Base-by-base conservation (phyloP, 805 yeast species). In the Teunomyces lycoperdinae region DNA sequence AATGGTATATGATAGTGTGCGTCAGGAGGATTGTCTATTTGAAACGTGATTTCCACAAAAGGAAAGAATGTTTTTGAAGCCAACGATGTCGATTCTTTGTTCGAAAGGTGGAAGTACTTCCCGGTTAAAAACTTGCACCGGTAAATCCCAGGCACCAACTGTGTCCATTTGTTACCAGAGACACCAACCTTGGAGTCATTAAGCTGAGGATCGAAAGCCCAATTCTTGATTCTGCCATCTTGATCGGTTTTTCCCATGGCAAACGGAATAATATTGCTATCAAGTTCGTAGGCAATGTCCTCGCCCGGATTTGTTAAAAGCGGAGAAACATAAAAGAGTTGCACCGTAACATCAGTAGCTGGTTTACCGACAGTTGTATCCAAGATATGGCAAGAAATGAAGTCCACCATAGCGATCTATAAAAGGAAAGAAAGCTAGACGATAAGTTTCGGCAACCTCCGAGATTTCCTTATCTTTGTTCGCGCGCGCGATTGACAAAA, bases 1-100 rank as follows among this genome's bases (percentile, higher is more conserved):
- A 91, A 69, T 0, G 98, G 98, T 46, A 91, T 85, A 63, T 91
- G 98, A 66, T 89, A 91, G 63, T 91, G 98, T 33, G 79, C 71
- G 50, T 84, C 89, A 0, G 89, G 84, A 0, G 87, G 86, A 52
- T 75, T 73, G 5, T 76, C 76, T 3, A 91, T 80, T 28, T 77
- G 78, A 61, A 91, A 91, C 0, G 77, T 73, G 34, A 91, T 87
- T 50, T 91, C 97, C 7, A 90, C 89, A 60, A 79, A 85, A 0
- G 97, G 97, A 73, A 90, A 91, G 62, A 90, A 90, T 1, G 90
- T 84, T 48, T 74, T 67, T 48, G 67, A 65, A 3, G 56, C 53
- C 36, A 52, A 46, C 11, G 26, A 43, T 13, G 35, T 17, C 7
- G 39, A 35, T 8, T 45, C 49, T 42, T 56, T 60, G 27, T 50